These are phyloP conservation scores for Solanum etuberosum DNA, from an alignment of 257 asterid genomes.

Conservation along the genomic window DNA sequence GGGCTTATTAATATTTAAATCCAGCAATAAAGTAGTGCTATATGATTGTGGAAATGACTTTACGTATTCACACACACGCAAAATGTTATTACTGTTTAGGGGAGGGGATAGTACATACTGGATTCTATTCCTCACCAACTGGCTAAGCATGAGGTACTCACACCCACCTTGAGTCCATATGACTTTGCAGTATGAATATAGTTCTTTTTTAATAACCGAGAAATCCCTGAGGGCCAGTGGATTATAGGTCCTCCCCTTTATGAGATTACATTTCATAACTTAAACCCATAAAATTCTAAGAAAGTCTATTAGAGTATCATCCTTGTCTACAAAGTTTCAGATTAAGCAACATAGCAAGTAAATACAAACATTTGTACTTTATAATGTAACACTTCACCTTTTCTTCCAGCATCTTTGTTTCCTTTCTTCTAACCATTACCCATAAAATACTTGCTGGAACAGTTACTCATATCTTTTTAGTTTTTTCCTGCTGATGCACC, in stretches of 20 bases:
- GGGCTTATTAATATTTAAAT: background rate
- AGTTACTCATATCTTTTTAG: background rate
- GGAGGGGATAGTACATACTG: background rate
- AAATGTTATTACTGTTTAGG: background rate
- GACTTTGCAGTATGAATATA: background rate
- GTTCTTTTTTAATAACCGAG: background rate
- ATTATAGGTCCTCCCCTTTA: background rate
- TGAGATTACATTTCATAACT: background rate
- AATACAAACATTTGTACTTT: background rate
- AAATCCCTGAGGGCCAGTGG: background rate
- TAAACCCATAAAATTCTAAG: background rate
- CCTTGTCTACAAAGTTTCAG: background rate
- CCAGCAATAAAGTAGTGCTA: background rate
- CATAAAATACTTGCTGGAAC: background rate
- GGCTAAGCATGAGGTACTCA: background rate
- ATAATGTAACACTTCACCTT: background rate
- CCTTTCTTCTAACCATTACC: background rate
- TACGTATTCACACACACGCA: background rate
- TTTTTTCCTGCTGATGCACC: background rate
- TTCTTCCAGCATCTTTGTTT: background rate
- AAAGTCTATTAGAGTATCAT: background rate
- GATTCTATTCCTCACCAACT: background rate
- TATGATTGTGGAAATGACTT: background rate
- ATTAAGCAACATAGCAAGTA: background rate
- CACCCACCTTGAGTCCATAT: background rate